Conservation (phyloP, 2,329 filamentous ascomycete genomes). For the Zarea fungicola region DNA sequence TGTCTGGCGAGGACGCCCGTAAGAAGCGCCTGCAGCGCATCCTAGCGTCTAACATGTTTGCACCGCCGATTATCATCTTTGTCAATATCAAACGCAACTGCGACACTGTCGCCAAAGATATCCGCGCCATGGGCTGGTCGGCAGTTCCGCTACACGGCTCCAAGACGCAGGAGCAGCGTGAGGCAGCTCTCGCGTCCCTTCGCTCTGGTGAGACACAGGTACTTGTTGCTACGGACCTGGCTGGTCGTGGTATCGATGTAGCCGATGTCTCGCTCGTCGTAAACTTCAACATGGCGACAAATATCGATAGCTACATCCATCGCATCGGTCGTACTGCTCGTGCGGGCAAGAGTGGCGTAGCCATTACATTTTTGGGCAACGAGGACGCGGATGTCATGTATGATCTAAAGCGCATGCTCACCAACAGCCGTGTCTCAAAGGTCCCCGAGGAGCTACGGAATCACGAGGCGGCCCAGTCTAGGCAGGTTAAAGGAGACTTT, state of each 20-base stretch:
- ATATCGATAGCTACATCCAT: slow-evolving; percentile 94
- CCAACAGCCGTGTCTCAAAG: slow-evolving; percentile 80
- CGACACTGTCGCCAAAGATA: slow-evolving; percentile 88
- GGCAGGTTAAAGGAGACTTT: slow-evolving; percentile 44
- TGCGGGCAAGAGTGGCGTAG: slow-evolving; percentile 93
- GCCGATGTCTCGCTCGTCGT: slow-evolving; percentile 88
- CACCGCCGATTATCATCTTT: slow-evolving; percentile 93
- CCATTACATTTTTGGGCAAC: slow-evolving; percentile 89
- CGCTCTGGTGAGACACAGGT: slow-evolving; percentile 77
- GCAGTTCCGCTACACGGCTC: slow-evolving; percentile 88
- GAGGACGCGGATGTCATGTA: slow-evolving; percentile 91
- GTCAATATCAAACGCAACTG: slow-evolving; percentile 99
- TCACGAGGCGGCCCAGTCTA: slow-evolving; percentile 88
- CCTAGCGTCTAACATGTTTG: slow-evolving; percentile 71
- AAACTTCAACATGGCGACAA: slow-evolving; percentile 97
- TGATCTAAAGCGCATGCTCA: slow-evolving; percentile 92
- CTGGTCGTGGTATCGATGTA: slow-evolving; percentile 96
- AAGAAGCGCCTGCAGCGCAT: slow-evolving; percentile 96
- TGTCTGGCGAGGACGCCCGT: slow-evolving; percentile 85
- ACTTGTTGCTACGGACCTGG: slow-evolving; percentile 90
- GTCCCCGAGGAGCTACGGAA: slow-evolving; percentile 87
- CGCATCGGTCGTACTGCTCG: slow-evolving; percentile 94
- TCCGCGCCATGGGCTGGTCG: slow-evolving; percentile 89
- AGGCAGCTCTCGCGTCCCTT: slow-evolving; percentile 82
- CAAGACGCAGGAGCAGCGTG: slow-evolving; percentile 97